These are phyloP conservation scores for Rubus parviflorus DNA, from an alignment of 306 rosid species.

Conservation along the genomic window DNA sequence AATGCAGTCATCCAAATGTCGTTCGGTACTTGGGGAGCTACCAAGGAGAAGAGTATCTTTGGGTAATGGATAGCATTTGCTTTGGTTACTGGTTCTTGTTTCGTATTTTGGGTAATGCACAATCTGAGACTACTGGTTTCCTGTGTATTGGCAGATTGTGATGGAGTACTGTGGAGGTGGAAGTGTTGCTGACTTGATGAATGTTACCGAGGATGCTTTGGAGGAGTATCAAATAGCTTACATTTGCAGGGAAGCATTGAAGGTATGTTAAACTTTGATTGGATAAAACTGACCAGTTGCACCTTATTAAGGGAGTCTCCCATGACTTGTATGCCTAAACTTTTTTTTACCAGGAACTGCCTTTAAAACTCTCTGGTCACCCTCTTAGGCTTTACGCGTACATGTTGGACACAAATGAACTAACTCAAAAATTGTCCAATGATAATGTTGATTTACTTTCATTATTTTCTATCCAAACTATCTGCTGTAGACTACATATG, in stretches of 20 bases:
- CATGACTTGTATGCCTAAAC: conserved; percentile 15
- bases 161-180: conserved; percentile 99
- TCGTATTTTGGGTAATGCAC: conserved; percentile 15
- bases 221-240: conserved; percentile 96
- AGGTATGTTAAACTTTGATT: conserved; percentile 46
- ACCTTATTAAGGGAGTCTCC: conserved; percentile 5
- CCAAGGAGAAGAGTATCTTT: conserved; percentile 98
- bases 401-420: neutral
- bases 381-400: neutral
- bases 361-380: neutral
- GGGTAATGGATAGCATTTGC: conserved; percentile 56
- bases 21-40: conserved; percentile 98
- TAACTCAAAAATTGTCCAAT: neutral
- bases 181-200: conserved; percentile 94
- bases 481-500: conserved; percentile 9
- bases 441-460: neutral
- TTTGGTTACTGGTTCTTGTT: neutral
- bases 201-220: conserved; percentile 74
- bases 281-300: conserved; percentile 2
- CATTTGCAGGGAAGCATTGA: conserved; percentile 90
- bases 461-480: neutral
- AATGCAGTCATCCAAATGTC: conserved; percentile 96
- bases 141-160: conserved; percentile 77
- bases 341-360: neutral
- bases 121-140: conserved; percentile 35